These are phyloP conservation scores for Francoa sonchifolia DNA, from an alignment of 441 rosid species.

Conservation along the genomic window DNA sequence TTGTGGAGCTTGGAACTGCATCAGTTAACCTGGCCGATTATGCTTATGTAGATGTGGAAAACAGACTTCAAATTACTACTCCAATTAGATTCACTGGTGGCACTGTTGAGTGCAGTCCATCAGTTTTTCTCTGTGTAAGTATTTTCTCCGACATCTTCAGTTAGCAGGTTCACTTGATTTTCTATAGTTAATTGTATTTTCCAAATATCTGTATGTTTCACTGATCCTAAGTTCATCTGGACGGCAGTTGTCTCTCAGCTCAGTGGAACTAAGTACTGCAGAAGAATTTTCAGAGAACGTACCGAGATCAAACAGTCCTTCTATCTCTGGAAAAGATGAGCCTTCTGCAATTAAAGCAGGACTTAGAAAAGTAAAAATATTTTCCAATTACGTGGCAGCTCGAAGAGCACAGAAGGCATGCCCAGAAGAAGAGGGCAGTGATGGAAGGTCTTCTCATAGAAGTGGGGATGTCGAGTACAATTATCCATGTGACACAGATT, in stretches of 20 bases:
- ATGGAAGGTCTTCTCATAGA: conserved; percentile 26
- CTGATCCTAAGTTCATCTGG: conserved; percentile 5
- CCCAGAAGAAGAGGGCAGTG: conserved; percentile 32
- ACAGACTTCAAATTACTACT: conserved; percentile 31
- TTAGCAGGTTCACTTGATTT: background rate
- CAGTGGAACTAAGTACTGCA: conserved; percentile 23
- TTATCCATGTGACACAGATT: conserved; percentile 33
- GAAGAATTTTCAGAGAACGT: conserved; percentile 24
- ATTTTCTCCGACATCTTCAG: background rate
- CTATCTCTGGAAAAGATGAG: conserved; percentile 33
- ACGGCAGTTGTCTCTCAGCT: conserved; percentile 25
- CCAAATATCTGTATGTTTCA: background rate
- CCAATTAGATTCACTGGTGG: conserved; percentile 27
- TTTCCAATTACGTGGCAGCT: conserved; percentile 33
- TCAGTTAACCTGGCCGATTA: conserved; percentile 40
- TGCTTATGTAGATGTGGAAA: conserved; percentile 29
- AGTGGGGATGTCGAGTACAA: conserved; percentile 27
- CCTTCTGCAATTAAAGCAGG: conserved; percentile 55
- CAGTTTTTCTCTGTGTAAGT: conserved; percentile 41
- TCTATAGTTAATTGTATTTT: background rate
- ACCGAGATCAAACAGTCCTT: conserved; percentile 21
- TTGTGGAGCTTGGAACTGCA: conserved; percentile 36
- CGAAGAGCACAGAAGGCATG: conserved; percentile 36
- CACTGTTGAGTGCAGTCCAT: conserved; percentile 15
- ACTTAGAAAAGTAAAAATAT: conserved; percentile 47